These are phyloP conservation scores for Saraca asoca DNA, from an alignment of 331 rosid species.

Conservation along the genomic window DNA sequence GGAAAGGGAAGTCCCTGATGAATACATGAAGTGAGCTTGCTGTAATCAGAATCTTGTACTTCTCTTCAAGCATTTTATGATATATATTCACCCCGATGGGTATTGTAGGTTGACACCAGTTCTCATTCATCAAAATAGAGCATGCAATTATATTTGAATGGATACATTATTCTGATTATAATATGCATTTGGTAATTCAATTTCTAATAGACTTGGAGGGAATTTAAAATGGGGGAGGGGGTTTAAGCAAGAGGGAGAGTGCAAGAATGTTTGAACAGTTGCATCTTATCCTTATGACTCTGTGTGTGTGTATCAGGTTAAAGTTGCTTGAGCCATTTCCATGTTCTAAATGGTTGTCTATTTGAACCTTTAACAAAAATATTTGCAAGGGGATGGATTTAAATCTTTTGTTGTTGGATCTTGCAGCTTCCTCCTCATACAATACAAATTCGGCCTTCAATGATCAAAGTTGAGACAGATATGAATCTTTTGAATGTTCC, in stretches of 20 bases:
- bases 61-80: background rate
- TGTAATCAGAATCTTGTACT: conserved; percentile 1
- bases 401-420: conserved; percentile 3
- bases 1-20: too few species aligned
- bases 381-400: background rate
- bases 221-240: background rate
- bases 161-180: background rate
- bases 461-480: conserved; percentile 67
- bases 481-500: conserved; percentile 9
- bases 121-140: background rate
- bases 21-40: too few species aligned
- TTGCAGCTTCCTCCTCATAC: conserved; percentile 69
- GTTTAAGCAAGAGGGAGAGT: background rate
- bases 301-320: background rate
- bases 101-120: background rate
- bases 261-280: background rate
- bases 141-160: conserved; percentile 8
- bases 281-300: too few species aligned
- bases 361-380: background rate
- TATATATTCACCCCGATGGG: background rate
- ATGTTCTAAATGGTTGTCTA: background rate
- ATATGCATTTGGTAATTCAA: conserved; percentile 4
- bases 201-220: conserved; percentile 13
- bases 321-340: background rate
- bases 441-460: conserved; percentile 62